Evolutionary conservation across 345 rosid genomes (phyloP).

Genomic region (Pseudoturritis turrita): DNA sequence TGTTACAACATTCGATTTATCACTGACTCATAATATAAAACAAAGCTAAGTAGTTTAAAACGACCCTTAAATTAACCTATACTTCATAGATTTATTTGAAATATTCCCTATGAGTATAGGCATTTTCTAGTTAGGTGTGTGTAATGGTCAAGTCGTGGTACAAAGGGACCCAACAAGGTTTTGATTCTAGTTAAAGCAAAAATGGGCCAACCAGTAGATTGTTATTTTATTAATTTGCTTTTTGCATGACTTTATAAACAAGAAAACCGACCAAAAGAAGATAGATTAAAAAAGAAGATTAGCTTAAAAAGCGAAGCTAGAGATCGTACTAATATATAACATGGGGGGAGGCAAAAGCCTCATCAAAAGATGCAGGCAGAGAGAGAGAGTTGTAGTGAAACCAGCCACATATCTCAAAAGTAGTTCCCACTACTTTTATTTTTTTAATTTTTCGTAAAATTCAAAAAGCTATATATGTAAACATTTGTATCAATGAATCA

Average conservation of each 20-base stretch:
- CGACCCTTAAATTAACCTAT: not conserved
- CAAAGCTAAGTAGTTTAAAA: not conserved
- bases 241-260: constrained; percentile 33
- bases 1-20: not conserved
- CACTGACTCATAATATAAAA: not conserved
- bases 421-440: constrained; percentile 44
- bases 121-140: constrained; percentile 11
- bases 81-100: not conserved
- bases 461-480: not conserved
- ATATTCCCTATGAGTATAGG: not conserved
- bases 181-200: constrained; percentile 31
- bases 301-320: constrained; percentile 31
- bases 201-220: constrained; percentile 21
- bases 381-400: constrained; percentile 20
- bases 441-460: not conserved
- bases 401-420: constrained; percentile 61
- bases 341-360: constrained; percentile 50
- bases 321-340: constrained; percentile 32
- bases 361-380: constrained; percentile 47
- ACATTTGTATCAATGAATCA: constrained; percentile 4
- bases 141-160: constrained; percentile 25
- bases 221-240: not conserved
- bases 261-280: constrained; percentile 20
- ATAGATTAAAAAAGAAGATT: constrained; percentile 1
- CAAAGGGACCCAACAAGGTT: constrained; percentile 25